Base-by-base conservation (phyloP, 495 filamentous ascomycete species). In the Talaromyces liani region DNA sequence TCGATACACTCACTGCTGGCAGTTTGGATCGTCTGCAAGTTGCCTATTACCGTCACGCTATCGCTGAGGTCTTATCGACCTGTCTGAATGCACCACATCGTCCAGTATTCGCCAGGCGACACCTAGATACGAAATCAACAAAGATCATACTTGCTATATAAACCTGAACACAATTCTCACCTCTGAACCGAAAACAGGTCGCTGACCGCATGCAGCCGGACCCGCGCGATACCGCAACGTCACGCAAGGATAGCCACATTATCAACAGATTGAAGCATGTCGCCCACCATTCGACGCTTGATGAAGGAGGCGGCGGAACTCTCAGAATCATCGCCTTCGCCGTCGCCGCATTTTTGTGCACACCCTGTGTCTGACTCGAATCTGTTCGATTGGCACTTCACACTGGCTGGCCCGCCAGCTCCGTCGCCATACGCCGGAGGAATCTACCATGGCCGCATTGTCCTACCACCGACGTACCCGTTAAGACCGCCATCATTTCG, bases 301-400 rank as follows among this genome's bases (percentile, higher is more conserved):
- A 73, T 80, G 64, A 89, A 90, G 77, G 92, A 97, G 86, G 91
- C 91, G 66, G 80, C 85, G 63, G 92, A 97, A 71, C 87, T 98
- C 66, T 82, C 88, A 69, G 79, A 78, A 68, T 80, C 87, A 60
- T 66, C 71, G 41, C 60, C 72, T 7, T 70, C 71, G 25, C 89
- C 92, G 5, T 91, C 90, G 3, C 80, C 91, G 24, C 90, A 93
- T 76, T 92, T 91, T 76, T 84, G 88, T 69, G 94, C 94, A 53
- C 71, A 82, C 3, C 94, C 94, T 2, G 83, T 92, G 66, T 70
- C 68, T 65, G 91, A 96, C 69, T 76, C 84, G 55, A 91, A 97
- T 78, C 89, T 98, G 65, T 96, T 96, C 80, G 93, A 97, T 79
- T 98, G 94, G 94, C 94, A 98, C 83, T 98, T 98, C 83, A 98